These are phyloP conservation scores for Fusarium multiceps DNA, from an alignment of 2,329 filamentous ascomycete genomes.

Conservation along the genomic window DNA sequence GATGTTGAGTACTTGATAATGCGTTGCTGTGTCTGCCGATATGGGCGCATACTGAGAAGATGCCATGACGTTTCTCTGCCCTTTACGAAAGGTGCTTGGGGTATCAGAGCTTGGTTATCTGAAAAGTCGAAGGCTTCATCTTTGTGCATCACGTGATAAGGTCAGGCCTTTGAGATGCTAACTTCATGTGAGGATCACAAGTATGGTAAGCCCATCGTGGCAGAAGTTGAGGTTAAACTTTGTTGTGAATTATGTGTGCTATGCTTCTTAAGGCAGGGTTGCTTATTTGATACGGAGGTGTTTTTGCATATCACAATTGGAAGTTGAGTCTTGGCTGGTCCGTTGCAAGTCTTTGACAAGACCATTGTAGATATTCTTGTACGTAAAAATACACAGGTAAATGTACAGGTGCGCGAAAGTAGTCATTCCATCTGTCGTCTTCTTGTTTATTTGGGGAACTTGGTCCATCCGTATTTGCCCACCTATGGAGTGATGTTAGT, in stretches of 20 bases:
- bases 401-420: conserved; percentile 47
- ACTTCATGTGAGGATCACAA: background rate
- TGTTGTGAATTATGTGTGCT: background rate
- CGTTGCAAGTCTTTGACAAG: conserved; percentile 20
- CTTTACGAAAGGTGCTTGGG: background rate
- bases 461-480: conserved; percentile 67
- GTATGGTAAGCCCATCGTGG: background rate
- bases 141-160: conserved; percentile 42
- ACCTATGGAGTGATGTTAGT: conserved; percentile 58
- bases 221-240: background rate
- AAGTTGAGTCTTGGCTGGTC: background rate
- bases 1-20: conserved; percentile 71
- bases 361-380: conserved; percentile 37
- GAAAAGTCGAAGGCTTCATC: conserved; percentile 10
- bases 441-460: conserved; percentile 64
- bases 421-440: conserved; percentile 33
- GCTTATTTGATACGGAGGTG: background rate
- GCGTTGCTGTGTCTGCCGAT: conserved; percentile 54
- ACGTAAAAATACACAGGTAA: conserved; percentile 51
- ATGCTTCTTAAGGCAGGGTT: background rate
- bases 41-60: conserved; percentile 10
- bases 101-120: background rate
- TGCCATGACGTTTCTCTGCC: conserved; percentile 13
- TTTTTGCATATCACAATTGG: conserved; percentile 2
- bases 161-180: background rate